Evolutionary conservation across 306 rosid species (phyloP), one percentile per base, ranked within the genome.

Genomic region (Prunus salicina): DNA sequence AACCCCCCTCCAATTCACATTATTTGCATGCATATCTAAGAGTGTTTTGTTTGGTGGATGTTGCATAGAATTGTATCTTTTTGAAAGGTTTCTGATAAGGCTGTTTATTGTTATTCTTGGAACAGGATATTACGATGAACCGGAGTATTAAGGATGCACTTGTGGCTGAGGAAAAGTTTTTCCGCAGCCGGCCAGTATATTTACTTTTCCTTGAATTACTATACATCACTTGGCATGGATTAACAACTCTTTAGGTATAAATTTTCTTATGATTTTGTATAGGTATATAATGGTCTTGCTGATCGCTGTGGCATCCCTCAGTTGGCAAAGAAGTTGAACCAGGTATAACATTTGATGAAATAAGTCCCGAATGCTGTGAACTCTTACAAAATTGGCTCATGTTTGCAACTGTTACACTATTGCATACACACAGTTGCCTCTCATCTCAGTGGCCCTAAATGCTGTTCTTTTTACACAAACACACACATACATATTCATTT

Each of bases 291-390:
- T 19, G 87, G 91, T 72, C 89, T 96, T 63, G 93, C 93, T 67
- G 99, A 92, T 80, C 88, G 93, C 60, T 96, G 99, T 41, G 99
- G 99, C 24, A 84, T 96, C 83, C 99, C 99, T 72, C 99, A 89
- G 71, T 87, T 96, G 78, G 99, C 99, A 58, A 92, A 96, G 84
- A 92, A 82, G 81, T 88, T 96, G 89, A 96, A 96, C 84, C 97
- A 96, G 98, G 99, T 96, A 86, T 52, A 74, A 62, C 69, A 67
- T 68, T 74, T 73, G 77, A 69, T 60, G 70, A 66, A 71, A 28
- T 67, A 5, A 25, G 51, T 75, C 41, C 6, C 56, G 19, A 8
- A 60, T 69, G 5, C 51, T 16, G 60, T 56, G 24, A 53, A 71
- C 16, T 27, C 67, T 72, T 24, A 8, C 4, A 22, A 20, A 55